These are phyloP conservation scores for Colletotrichum sp. DNA, from an alignment of 2,329 filamentous ascomycete genomes.

Conservation along the genomic window DNA sequence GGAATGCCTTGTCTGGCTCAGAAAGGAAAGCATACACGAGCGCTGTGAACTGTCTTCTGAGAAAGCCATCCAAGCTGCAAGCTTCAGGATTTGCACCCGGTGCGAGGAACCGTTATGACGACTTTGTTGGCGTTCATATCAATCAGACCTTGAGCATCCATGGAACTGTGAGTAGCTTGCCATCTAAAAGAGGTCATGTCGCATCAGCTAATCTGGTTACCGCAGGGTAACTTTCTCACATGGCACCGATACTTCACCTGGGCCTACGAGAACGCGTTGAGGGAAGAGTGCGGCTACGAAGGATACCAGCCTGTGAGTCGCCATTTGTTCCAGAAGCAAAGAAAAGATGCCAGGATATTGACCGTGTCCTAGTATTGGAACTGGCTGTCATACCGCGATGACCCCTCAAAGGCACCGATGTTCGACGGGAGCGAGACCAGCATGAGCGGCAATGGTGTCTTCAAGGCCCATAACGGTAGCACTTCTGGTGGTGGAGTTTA, in stretches of 20 bases:
- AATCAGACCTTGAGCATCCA: conserved; percentile 15
- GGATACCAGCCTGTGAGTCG: conserved; percentile 20
- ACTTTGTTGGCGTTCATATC: conserved; percentile 22
- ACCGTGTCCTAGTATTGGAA: conserved; percentile 34
- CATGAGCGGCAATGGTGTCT: conserved; percentile 42
- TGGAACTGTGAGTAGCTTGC: not conserved
- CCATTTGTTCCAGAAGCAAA: not conserved
- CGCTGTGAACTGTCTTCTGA: conserved; percentile 20
- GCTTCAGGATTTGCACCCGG: conserved; percentile 13
- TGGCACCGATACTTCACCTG: conserved; percentile 19
- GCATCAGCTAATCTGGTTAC: not conserved
- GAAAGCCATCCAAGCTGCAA: not conserved
- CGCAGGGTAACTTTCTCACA: conserved; percentile 10
- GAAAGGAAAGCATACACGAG: conserved; percentile 19
- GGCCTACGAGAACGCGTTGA: conserved; percentile 18
- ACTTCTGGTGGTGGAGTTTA: conserved; percentile 26
- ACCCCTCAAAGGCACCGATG: conserved; percentile 35
- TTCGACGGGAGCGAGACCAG: conserved; percentile 44
- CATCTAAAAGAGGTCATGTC: not conserved
- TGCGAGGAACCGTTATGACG: conserved; percentile 17
- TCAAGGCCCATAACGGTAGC: conserved; percentile 29
- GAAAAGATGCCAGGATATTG: accelerated
- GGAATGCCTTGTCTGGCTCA: conserved; percentile 25
- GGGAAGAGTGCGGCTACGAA: conserved; percentile 21
- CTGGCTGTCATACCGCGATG: conserved; percentile 35